phyloP scores from a whole-genome alignment of 129 eudicot species.

The Saposhnikovia divaricata region DNA sequence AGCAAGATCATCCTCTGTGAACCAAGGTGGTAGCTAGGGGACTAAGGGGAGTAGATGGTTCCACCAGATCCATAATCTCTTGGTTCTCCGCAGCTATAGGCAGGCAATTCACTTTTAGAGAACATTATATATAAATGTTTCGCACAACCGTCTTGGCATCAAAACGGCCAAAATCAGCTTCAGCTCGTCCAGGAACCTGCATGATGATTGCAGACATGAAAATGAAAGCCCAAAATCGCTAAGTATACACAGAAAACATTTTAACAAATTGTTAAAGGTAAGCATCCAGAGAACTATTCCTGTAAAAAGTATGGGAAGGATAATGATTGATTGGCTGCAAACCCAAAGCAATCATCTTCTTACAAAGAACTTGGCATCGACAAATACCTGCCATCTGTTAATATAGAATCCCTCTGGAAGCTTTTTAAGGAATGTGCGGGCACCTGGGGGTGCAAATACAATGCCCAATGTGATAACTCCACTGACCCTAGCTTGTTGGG shows the following conservation, averaged over 20 bases:
- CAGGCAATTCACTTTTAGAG: slow-evolving; percentile 13
- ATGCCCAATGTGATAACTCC: slow-evolving; percentile 15
- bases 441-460: slow-evolving; percentile 3
- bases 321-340: background rate
- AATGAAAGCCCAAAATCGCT: background rate
- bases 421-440: background rate
- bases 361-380: background rate
- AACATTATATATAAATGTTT: background rate
- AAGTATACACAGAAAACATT: background rate
- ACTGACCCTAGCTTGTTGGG: slow-evolving; percentile 20
- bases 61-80: slow-evolving; percentile 11
- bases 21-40: slow-evolving; percentile 13
- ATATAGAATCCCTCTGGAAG: slow-evolving; percentile 4
- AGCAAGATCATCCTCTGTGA: slow-evolving; percentile 8
- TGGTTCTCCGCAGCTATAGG: slow-evolving; percentile 16
- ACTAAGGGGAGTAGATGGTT: slow-evolving; percentile 11
- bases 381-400: background rate
- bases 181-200: slow-evolving; percentile 13
- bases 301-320: background rate
- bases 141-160: slow-evolving; percentile 6
- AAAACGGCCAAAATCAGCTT: slow-evolving; percentile 11
- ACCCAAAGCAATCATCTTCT: background rate
- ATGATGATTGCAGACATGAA: background rate
- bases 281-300: too few relatives aligned
- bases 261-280: background rate